Conservation (phyloP, 257 asterid species). For the Solanum phureja region DNA sequence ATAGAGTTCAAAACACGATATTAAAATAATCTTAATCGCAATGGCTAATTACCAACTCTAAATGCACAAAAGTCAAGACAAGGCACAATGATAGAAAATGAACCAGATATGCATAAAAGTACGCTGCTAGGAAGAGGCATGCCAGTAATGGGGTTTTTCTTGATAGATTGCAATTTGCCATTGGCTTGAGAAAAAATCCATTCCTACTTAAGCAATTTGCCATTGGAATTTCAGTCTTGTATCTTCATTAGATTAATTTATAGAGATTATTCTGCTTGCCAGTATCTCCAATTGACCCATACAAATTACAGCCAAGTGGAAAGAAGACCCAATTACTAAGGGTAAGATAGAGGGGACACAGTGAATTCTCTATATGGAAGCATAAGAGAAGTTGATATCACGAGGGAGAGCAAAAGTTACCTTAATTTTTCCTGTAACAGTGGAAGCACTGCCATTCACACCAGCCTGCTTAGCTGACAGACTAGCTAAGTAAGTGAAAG, state of each 20-base stretch:
- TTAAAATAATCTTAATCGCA: background rate
- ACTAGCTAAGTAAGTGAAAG: conserved; percentile 87
- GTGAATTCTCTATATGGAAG: background rate
- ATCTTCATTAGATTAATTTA: background rate
- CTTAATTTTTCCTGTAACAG: conserved; percentile 77
- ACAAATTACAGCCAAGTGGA: background rate
- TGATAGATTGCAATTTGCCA: background rate
- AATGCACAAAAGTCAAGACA: background rate
- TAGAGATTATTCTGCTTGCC: background rate
- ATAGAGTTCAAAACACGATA: background rate
- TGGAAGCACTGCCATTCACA: conserved; percentile 20
- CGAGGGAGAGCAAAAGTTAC: conserved; percentile 12
- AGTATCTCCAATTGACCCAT: background rate
- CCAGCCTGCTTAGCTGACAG: conserved; percentile 53
- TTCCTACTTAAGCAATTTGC: background rate
- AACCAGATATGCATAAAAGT: background rate
- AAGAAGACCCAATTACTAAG: background rate
- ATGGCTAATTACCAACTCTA: background rate
- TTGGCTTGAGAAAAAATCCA: background rate
- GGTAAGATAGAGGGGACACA: background rate
- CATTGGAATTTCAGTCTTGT: background rate
- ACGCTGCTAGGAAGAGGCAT: background rate
- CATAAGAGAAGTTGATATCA: background rate
- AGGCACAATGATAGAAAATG: background rate
- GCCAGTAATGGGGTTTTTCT: background rate